A percentile compares a stretch with the other conserved stretches of the same genome.
Evolutionary conservation across 108 stramenopile species (phyloP).

Genomic region (Nannochloropsis salina): DNA sequence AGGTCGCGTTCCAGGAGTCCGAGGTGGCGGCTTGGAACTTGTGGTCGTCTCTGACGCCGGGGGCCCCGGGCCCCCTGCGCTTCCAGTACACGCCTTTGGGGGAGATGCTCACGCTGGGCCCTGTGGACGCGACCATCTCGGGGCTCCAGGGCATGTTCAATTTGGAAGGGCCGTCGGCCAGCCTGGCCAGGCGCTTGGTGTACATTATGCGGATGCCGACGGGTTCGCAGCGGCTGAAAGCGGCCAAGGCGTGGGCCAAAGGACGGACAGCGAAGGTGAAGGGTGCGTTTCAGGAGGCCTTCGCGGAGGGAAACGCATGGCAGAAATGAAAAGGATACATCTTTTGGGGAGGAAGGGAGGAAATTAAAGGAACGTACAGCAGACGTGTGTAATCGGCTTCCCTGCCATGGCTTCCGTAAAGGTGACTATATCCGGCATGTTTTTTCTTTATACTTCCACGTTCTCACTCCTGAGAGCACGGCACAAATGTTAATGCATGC

Average conservation of each 20-base stretch:
- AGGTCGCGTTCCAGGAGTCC: slow-evolving; percentile 50
- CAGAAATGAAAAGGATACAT: neutral
- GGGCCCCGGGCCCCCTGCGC: slow-evolving; percentile 36
- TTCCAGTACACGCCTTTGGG: slow-evolving; percentile 66
- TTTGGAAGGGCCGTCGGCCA: slow-evolving; percentile 59
- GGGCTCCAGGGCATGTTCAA: slow-evolving; percentile 62
- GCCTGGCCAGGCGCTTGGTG: slow-evolving; percentile 60
- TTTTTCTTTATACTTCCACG: too few relatives aligned
- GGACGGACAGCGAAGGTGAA: neutral
- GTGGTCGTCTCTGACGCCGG: slow-evolving; percentile 28
- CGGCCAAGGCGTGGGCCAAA: slow-evolving; percentile 25
- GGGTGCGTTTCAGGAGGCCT: neutral
- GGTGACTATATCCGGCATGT: too few relatives aligned
- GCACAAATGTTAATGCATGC: too few relatives aligned
- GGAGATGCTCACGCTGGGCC: slow-evolving; percentile 62
- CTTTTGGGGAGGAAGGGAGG: neutral
- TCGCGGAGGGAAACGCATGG: neutral
- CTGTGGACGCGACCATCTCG: slow-evolving; percentile 31
- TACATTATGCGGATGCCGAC: slow-evolving; percentile 76
- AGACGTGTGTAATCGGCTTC: neutral
- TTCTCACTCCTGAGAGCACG: too few relatives aligned
- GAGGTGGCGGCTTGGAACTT: slow-evolving; percentile 49
- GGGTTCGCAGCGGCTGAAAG: slow-evolving; percentile 31
- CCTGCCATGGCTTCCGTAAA: too few relatives aligned
- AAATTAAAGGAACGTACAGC: neutral